phyloP scores from a whole-genome alignment of 2,329 filamentous ascomycete genomes.

The Cytospora piceicola region DNA sequence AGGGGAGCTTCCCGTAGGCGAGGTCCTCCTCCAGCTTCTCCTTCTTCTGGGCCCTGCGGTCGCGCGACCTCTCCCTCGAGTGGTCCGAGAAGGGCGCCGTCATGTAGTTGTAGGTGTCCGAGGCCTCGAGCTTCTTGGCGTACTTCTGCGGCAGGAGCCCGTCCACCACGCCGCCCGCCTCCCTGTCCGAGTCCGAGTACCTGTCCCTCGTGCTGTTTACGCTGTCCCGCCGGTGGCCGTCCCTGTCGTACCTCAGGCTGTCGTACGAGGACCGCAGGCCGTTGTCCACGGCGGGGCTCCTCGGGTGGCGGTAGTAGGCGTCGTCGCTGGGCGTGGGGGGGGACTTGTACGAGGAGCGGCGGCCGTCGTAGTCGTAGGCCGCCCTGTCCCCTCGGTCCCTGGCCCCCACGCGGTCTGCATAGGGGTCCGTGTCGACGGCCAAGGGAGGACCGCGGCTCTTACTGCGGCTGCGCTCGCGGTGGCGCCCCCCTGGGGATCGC shows the following conservation, averaged over 20 bases:
- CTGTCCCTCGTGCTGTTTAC: conserved; percentile 33
- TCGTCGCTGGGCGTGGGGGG: conserved; percentile 36
- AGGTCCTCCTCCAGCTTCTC: conserved; percentile 47
- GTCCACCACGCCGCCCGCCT: conserved; percentile 36
- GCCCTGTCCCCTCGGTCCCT: conserved; percentile 35
- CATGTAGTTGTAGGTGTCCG: conserved; percentile 33
- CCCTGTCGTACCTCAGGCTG: conserved; percentile 33
- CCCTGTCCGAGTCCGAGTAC: conserved; percentile 40
- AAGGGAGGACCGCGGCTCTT: conserved; percentile 38
- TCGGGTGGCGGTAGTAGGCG: conserved; percentile 43
- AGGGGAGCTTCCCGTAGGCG: conserved; percentile 50
- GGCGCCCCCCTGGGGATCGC: conserved; percentile 49
- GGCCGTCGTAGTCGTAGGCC: conserved; percentile 40
- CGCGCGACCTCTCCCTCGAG: conserved; percentile 36
- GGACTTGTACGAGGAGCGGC: conserved; percentile 33
- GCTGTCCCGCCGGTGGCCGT: conserved; percentile 38
- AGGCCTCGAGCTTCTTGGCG: conserved; percentile 40
- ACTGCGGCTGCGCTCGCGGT: conserved; percentile 41
- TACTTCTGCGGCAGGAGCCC: conserved; percentile 55
- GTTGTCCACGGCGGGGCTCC: conserved; percentile 37
- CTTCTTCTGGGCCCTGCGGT: conserved; percentile 35
- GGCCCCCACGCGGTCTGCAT: conserved; percentile 44
- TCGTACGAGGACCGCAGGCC: conserved; percentile 30
- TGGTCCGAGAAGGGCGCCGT: conserved; percentile 36
- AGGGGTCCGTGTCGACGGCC: conserved; percentile 49